A percentile compares a stretch with the other conserved stretches of the same genome.
These are phyloP conservation scores for Echites panduratus DNA, from an alignment of 257 asterid genomes.

Conservation along the genomic window DNA sequence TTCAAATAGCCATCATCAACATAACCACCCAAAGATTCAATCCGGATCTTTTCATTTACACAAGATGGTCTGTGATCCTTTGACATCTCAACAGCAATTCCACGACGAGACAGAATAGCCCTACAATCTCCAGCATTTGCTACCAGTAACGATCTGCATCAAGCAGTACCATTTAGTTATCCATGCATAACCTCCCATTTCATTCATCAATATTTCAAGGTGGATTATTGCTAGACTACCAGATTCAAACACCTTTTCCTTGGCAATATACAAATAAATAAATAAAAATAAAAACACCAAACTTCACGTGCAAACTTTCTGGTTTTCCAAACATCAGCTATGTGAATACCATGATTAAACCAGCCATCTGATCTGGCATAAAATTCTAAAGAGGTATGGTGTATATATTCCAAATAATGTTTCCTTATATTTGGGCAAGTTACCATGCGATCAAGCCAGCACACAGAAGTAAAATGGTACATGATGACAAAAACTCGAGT, in stretches of 20 bases:
- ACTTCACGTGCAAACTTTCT: not conserved
- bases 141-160: slow-evolving; percentile 71
- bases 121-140: slow-evolving; percentile 96
- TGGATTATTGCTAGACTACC: not conserved
- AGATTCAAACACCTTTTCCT: not conserved
- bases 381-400: not conserved
- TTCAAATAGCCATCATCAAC: slow-evolving; percentile 70
- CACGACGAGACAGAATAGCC: slow-evolving; percentile 75
- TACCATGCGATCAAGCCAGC: not conserved
- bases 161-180: not conserved
- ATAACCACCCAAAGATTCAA: slow-evolving; percentile 77
- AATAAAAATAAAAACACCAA: too few species aligned
- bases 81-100: slow-evolving; percentile 81
- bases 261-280: not conserved
- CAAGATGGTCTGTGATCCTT: slow-evolving; percentile 74
- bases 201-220: not conserved
- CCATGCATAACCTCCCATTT: not conserved
- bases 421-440: not conserved
- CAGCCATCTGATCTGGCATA: not conserved
- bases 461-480: not conserved
- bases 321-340: not conserved
- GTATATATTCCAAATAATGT: not conserved
- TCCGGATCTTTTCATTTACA: slow-evolving; percentile 49
- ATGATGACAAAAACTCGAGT: not conserved
- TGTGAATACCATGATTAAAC: not conserved